Evolutionary conservation across 2,329 filamentous ascomycete species (phyloP).

Genomic region (Iodosphaeria phyllophila): DNA sequence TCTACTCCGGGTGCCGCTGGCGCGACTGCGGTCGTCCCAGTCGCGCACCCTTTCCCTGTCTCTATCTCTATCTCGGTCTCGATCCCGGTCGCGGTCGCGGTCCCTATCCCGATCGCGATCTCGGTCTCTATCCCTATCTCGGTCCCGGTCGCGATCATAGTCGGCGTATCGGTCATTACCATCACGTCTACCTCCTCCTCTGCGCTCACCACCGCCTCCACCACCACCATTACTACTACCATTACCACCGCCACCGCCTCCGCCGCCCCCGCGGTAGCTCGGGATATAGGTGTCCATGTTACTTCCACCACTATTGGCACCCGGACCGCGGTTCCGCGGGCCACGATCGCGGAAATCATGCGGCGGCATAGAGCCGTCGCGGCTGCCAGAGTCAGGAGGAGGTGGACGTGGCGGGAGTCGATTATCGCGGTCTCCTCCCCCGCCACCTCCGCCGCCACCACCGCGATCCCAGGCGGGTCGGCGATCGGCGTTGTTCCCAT

Average conservation of each 20-base stretch:
- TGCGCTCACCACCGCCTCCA: no score
- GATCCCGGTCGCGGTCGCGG: conserved; percentile 6
- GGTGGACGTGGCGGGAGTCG: conserved; percentile 30
- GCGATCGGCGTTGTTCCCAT: conserved; percentile 17
- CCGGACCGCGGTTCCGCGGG: conserved; percentile 2
- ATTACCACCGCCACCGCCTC: no score
- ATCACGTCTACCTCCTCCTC: conserved; percentile 17
- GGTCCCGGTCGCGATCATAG: conserved; percentile 21
- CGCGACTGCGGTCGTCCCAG: conserved; percentile 16
- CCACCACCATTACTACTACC: no score
- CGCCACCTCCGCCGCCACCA: conserved; percentile 12
- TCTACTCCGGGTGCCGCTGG: conserved; percentile 22
- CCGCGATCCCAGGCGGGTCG: conserved; percentile 36
- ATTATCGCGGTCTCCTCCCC: conserved; percentile 11
- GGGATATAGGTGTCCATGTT: conserved; percentile 33
- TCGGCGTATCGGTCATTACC: conserved; percentile 21
- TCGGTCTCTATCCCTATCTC: conserved; percentile 20
- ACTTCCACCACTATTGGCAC: conserved; percentile 5
- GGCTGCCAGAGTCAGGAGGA: conserved; percentile 20
- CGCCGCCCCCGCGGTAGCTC: conserved; percentile 18
- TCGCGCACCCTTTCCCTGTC: no score
- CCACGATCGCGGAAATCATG: conserved; percentile 22
- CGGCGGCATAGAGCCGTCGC: conserved; percentile 17
- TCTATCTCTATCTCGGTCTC: conserved; percentile 12
- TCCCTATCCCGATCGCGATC: conserved; percentile 20